Base-by-base conservation (phyloP, 345 rosid species). In the Lepidium aucheri region DNA sequence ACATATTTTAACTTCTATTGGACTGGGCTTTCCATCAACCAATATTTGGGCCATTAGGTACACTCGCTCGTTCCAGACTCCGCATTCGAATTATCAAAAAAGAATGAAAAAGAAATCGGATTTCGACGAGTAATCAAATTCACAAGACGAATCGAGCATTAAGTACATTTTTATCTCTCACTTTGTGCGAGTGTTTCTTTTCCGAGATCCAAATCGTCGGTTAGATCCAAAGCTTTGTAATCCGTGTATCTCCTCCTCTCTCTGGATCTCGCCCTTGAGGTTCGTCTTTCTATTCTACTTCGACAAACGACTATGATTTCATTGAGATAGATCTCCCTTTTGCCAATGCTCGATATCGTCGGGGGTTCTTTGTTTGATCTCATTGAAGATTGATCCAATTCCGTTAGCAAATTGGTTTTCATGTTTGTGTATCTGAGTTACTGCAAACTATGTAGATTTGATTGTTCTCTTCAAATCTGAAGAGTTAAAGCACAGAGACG, bases 241-340 rank as follows among this genome's bases (percentile, higher is more conserved):
- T 35, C 70, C 39, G 52, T 68, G 33, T 63, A 39, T 70, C 69
- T 70, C 54, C 63, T 78, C 68, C 43, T 44, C 46, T 62, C 55
- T 16, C 64, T 42, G 47, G 77, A 72, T 70, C 76, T 74, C 65
- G 15, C 28, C 22, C 41, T 40, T 33, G 26, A 79, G 83, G 80
- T 79, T 73, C 22, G 67, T 60, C 15, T 59, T 65, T 71, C 52
- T 54, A 11, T 68, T 46, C 7, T 28, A 15, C 67, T 64, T 30
- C 10, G 12, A 16, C 54, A 28, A 9, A 36, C 5, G 38, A 38
- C 57, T 32, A 59, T 20, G 45, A 65, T 50, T 33, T 56, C 6
- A 32, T 58, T 12, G 40, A 57, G 76, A 65, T 72, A 43, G 52
- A 51, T 60, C 59, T n/a, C 58, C 22, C 16, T 53, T 52, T 43